Conservation (phyloP, 371 early-diverging fungal species). For the Gilbertella persicaria region DNA sequence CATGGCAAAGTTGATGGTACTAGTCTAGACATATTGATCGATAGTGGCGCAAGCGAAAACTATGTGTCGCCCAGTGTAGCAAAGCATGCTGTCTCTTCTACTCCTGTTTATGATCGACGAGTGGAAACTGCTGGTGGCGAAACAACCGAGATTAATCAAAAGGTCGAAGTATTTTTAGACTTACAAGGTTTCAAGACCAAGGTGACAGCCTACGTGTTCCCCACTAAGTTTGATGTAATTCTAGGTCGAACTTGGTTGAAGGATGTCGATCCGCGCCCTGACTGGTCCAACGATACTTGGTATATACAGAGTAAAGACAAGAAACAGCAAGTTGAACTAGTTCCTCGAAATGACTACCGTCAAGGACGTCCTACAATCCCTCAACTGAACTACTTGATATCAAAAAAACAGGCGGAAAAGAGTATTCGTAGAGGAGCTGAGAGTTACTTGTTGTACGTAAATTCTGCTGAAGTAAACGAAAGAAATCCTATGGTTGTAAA, state of each 20-base stretch:
- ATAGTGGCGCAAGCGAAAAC: conserved; percentile 8
- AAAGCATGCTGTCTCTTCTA: not conserved
- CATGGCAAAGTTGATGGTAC: not conserved
- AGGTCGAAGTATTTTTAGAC: not conserved
- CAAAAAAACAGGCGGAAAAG: not conserved
- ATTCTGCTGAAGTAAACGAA: not conserved
- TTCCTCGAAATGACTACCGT: not conserved
- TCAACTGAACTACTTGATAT: not conserved
- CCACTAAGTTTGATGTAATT: conserved; percentile 2
- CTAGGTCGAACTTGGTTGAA: conserved; percentile 4
- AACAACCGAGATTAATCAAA: not conserved
- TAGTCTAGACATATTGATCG: not conserved
- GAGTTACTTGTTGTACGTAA: not conserved
- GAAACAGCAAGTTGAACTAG: not conserved
- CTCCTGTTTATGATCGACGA: not conserved
- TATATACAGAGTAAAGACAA: not conserved
- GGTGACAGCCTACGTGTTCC: not conserved
- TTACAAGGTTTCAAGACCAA: not conserved
- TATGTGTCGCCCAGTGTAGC: conserved; percentile 2
- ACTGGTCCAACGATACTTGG: conserved; percentile 1
- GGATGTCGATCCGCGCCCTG: not conserved
- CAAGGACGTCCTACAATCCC: not conserved
- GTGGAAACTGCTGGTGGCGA: conserved; percentile 6
- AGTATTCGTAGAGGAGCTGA: not conserved
- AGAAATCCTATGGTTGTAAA: not conserved